Percentiles rank a stretch among this genome's conserved stretches.
Evolutionary conservation across 108 stramenopile species (phyloP).

Genomic region (Cyclotella atomus): DNA sequence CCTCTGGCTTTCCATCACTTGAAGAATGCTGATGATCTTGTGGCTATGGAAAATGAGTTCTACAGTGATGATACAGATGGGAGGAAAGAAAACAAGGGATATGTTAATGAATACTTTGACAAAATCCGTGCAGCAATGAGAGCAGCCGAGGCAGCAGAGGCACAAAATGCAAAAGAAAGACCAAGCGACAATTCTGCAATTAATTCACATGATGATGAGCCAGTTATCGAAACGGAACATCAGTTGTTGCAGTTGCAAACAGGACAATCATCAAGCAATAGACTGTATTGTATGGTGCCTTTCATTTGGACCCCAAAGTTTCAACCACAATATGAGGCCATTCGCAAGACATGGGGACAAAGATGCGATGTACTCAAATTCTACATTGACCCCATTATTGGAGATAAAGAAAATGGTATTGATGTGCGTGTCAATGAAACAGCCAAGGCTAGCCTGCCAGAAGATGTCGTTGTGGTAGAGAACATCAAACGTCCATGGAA

Average conservation of each 20-base stretch:
- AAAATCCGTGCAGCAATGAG: constrained; percentile 32
- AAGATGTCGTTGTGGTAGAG: constrained; percentile 27
- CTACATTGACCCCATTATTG: constrained; percentile 38
- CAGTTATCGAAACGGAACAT: not conserved
- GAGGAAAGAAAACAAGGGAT: not conserved
- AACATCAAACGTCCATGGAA: constrained; percentile 35
- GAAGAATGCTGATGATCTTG: constrained; percentile 13
- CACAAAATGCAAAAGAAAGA: not conserved
- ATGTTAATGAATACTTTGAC: constrained; percentile 29
- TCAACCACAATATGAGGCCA: constrained; percentile 29
- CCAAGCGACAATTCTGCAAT: not conserved
- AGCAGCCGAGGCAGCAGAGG: not conserved
- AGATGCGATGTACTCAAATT: constrained; percentile 40
- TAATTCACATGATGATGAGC: too few species aligned
- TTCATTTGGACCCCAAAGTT: constrained; percentile 33
- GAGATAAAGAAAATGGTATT: constrained; percentile 5
- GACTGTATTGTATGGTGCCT: constrained; percentile 51
- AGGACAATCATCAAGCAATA: not conserved
- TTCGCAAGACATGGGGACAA: constrained; percentile 36
- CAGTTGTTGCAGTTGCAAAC: not conserved
- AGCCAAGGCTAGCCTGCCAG: constrained; percentile 4
- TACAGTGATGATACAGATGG: constrained; percentile 14
- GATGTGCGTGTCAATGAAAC: constrained; percentile 27
- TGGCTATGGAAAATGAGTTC: constrained; percentile 44
- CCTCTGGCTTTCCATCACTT: constrained; percentile 37